These are phyloP conservation scores for Boletellus sp. DNA, from an alignment of 1,284 basidiomycete genomes.

Conservation along the genomic window DNA sequence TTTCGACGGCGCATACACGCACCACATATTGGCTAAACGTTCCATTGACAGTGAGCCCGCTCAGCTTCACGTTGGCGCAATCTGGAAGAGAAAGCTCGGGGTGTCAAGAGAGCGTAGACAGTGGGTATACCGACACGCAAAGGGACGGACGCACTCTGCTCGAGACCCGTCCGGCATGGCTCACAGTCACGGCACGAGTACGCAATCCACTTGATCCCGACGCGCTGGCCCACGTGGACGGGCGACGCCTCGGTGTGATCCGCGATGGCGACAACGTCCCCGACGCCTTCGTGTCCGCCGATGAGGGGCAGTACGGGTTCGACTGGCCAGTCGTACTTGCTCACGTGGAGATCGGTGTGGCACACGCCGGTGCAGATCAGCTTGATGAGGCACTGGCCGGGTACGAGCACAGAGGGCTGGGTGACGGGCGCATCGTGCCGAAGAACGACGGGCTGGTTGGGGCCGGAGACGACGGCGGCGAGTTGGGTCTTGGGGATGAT, in stretches of 20 bases:
- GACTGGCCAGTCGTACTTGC: slow-evolving; percentile 71
- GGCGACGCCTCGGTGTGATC: slow-evolving; percentile 57
- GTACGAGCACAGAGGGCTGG: slow-evolving; percentile 61
- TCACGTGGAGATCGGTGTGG: slow-evolving; percentile 80
- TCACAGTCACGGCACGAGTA: slow-evolving; percentile 72
- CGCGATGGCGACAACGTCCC: slow-evolving; percentile 76
- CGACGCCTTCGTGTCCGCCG: slow-evolving; percentile 84
- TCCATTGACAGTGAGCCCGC: slow-evolving; percentile 78
- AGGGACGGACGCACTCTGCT: slow-evolving; percentile 52
- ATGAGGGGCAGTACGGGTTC: slow-evolving; percentile 68
- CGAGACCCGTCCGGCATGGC: slow-evolving; percentile 68
- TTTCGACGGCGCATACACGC: slow-evolving; percentile 18
- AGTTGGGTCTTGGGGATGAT: slow-evolving; percentile 59
- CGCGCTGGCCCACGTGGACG: slow-evolving; percentile 73
- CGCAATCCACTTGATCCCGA: slow-evolving; percentile 87
- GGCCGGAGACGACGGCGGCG: slow-evolving; percentile 55
- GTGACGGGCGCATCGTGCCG: slow-evolving; percentile 56
- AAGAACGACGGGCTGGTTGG: slow-evolving; percentile 45
- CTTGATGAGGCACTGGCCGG: slow-evolving; percentile 81
- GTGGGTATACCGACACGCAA: background rate
- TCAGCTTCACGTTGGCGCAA: slow-evolving; percentile 59
- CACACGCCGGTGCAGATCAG: slow-evolving; percentile 72
- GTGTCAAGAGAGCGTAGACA: no score
- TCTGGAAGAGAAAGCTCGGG: slow-evolving; percentile 26
- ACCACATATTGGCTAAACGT: slow-evolving; percentile 82